Evolutionary conservation across 441 rosid species (phyloP).

Genomic region (Erodium trifolium): DNA sequence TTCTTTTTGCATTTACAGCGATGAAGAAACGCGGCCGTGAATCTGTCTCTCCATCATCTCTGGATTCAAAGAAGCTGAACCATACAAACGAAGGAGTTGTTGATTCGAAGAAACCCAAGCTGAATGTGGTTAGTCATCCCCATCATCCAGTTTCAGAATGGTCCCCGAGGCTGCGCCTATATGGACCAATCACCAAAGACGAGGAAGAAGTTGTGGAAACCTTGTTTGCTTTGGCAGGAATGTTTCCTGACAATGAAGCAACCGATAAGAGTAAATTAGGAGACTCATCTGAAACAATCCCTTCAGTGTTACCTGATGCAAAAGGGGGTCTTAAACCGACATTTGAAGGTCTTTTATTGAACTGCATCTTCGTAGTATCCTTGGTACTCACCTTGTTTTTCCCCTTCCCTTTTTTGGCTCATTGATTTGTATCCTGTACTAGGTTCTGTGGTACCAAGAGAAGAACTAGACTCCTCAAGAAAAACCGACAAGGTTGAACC

Average conservation of each 20-base stretch:
- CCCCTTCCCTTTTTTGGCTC: background rate
- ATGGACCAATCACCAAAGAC: slow-evolving; percentile 69
- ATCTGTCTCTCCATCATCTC: slow-evolving; percentile 45
- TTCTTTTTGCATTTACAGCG: slow-evolving; percentile 39
- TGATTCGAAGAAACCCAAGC: slow-evolving; percentile 35
- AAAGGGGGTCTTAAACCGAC: too few relatives aligned
- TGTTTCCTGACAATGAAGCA: slow-evolving; percentile 38
- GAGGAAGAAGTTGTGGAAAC: slow-evolving; percentile 93
- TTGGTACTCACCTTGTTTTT: background rate
- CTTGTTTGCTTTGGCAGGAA: slow-evolving; percentile 67
- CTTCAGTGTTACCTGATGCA: slow-evolving; percentile 25
- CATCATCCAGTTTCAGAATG: slow-evolving; percentile 16
- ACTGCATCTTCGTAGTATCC: background rate
- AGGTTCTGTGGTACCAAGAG: slow-evolving; percentile 24
- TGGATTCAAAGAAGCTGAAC: slow-evolving; percentile 50
- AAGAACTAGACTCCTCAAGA: slow-evolving; percentile 24
- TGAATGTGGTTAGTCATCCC: slow-evolving; percentile 42
- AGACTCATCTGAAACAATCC: slow-evolving; percentile 28
- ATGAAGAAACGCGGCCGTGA: slow-evolving; percentile 68
- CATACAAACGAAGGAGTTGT: slow-evolving; percentile 28
- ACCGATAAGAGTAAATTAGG: slow-evolving; percentile 20
- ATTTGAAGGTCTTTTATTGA: slow-evolving; percentile 24
- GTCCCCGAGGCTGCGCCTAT: too few relatives aligned
- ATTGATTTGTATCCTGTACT: slow-evolving; percentile 9
- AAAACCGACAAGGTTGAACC: slow-evolving; percentile 19